A percentile compares a stretch with the other conserved stretches of the same genome.
Conservation (phyloP, 495 filamentous ascomycete species). For the Hyaloscypha variabilis region DNA sequence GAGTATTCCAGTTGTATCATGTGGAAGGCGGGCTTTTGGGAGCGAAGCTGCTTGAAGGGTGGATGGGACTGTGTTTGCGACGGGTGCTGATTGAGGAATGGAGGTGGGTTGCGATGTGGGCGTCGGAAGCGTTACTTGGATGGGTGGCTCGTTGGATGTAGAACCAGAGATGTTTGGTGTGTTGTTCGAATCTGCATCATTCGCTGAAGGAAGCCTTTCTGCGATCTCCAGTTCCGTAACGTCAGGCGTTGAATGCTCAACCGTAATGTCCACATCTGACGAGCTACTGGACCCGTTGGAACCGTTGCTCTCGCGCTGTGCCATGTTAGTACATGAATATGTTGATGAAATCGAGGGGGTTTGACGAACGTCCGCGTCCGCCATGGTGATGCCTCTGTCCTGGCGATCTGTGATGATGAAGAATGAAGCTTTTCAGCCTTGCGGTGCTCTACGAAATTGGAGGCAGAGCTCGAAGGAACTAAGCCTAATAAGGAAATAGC, state of each 20-base stretch:
- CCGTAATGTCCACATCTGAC: not conserved
- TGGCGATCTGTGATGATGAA: not conserved
- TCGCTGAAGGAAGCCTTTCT: not conserved
- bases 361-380: not conserved
- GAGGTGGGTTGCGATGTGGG: conserved; percentile 46
- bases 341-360: not conserved
- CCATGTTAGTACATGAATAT: not conserved
- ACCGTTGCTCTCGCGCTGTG: not conserved
- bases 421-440: not conserved
- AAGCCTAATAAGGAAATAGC: not conserved
- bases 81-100: conserved; percentile 37
- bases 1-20: conserved; percentile 61
- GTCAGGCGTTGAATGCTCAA: not conserved
- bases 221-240: not conserved
- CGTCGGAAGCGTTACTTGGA: conserved; percentile 18
- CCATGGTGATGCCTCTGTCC: not conserved
- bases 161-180: not conserved
- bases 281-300: not conserved
- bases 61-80: conserved; percentile 32
- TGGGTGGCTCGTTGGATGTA: not conserved
- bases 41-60: conserved; percentile 14
- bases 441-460: not conserved
- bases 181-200: not conserved
- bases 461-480: not conserved
- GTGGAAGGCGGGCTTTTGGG: conserved; percentile 34